phyloP scores from a whole-genome alignment of 495 filamentous ascomycete genomes.

The Lasiosphaeriaceae sp. region DNA sequence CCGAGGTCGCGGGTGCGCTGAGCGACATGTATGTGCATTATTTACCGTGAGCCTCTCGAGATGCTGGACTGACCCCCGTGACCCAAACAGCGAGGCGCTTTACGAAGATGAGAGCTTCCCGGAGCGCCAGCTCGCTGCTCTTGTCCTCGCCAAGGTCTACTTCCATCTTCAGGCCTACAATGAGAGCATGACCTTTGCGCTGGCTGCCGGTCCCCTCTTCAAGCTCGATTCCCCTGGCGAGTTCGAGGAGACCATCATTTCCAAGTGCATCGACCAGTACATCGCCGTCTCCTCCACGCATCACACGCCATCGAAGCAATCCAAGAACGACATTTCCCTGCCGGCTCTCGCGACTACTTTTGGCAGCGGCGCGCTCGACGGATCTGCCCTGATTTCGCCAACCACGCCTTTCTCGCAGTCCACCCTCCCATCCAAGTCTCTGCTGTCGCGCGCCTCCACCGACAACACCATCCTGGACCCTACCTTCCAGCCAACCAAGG shows the following conservation, averaged over 20 bases:
- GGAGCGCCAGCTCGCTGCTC: slow-evolving; percentile 86
- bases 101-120: slow-evolving; percentile 96
- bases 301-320: slow-evolving; percentile 48
- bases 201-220: slow-evolving; percentile 93
- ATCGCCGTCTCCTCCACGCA: slow-evolving; percentile 77
- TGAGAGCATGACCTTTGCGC: slow-evolving; percentile 97
- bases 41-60: slow-evolving; percentile 16
- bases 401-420: slow-evolving; percentile 94
- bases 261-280: slow-evolving; percentile 97
- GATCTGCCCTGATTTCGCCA: slow-evolving; percentile 70
- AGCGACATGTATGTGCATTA: slow-evolving; percentile 76
- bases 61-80: neutral
- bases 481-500: slow-evolving; percentile 52
- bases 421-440: slow-evolving; percentile 82
- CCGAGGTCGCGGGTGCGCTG: slow-evolving; percentile 87
- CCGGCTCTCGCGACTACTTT: slow-evolving; percentile 74
- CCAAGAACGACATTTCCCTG: slow-evolving; percentile 48
- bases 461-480: slow-evolving; percentile 59
- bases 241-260: slow-evolving; percentile 98
- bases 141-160: slow-evolving; percentile 96
- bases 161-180: slow-evolving; percentile 98
- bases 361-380: slow-evolving; percentile 55
- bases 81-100: slow-evolving; percentile 73
- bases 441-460: slow-evolving; percentile 65
- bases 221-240: slow-evolving; percentile 87